Percentiles rank a stretch among this genome's conserved stretches.
phyloP scores from a whole-genome alignment of 441 rosid genomes.

The Adansonia gregorii region DNA sequence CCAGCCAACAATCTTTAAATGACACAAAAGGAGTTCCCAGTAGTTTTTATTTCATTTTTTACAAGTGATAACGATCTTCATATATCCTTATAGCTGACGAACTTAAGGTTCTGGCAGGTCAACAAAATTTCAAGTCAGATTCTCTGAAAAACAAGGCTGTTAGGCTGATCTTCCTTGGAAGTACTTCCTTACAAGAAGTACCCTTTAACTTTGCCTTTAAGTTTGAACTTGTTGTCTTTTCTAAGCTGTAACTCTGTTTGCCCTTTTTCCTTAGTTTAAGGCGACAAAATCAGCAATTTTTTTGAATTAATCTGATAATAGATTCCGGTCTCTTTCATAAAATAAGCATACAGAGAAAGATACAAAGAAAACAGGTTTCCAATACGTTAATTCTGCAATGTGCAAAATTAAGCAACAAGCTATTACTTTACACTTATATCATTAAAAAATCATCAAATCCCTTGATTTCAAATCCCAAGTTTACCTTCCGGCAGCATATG shows the following conservation, averaged over 20 bases:
- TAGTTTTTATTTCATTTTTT: neutral
- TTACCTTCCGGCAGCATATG: constrained; percentile 86
- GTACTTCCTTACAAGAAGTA: neutral
- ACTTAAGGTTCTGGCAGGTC: constrained; percentile 1
- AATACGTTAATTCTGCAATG: neutral
- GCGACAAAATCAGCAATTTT: neutral
- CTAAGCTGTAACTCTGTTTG: neutral
- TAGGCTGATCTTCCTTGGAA: neutral
- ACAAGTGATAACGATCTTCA: neutral
- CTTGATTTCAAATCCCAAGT: neutral
- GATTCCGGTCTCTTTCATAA: neutral
- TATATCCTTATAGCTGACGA: neutral
- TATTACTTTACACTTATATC: neutral
- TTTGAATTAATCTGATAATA: neutral
- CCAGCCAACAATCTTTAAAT: neutral
- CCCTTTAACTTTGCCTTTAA: neutral
- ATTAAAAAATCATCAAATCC: neutral
- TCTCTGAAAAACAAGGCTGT: neutral
- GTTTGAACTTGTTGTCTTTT: neutral
- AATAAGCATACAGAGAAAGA: neutral
- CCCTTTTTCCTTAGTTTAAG: neutral
- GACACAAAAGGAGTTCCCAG: neutral
- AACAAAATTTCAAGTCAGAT: neutral
- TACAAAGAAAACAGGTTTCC: constrained; percentile 13
- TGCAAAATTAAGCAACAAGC: neutral